Base-by-base conservation (phyloP, 768 basidiomycete species). In the Lentinula detonsa region DNA sequence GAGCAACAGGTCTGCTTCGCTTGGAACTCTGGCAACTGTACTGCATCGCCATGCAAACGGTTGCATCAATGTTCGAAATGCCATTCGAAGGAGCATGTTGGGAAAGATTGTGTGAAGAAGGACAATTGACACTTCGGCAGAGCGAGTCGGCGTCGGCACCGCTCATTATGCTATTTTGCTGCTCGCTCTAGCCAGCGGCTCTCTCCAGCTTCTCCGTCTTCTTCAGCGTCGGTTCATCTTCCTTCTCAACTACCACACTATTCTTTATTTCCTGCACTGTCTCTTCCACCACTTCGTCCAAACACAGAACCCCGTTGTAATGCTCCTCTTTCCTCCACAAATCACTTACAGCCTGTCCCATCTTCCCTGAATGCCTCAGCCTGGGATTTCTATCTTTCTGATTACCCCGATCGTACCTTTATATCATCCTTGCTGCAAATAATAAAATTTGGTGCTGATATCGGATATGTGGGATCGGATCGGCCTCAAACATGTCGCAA, bases 291-390 rank as follows among this genome's bases (percentile, higher is more conserved):
- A 3, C 34, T 18, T 15, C 56, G 61, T 21, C 65, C 61, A 8
- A 64, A 66, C 48, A 59, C 63, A 10, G 65, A 62, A 21, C 59
- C 62, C 5, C 61, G 65, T 3, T 57, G 37, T 57, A 66, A 66
- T 18, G 52, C 52, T n/a, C 63, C 49, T 50, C 21, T 40, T 28
- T 37, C 42, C 48, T 49, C 35, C 48, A 4, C 50, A 50, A 13
- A 21, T 18, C 16, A 28, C 28, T n/a, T 13, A 18, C 53, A 23
- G 23, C 23, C 23, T 23, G 23, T 23, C 23, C 23, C 23, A 23
- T 23, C 23, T 23, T 23, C 23, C 23, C 23, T 23, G 1, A 23
- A 23, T 23, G 23, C 23, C 23, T 23, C 23, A 23, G 23, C 23
- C 2, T 23, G 23, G 23, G 23, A 23, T 37, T 46, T 21, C 21